These are phyloP conservation scores for Dioscorea alata DNA, from an alignment of 106 monocot genomes.

Conservation along the genomic window DNA sequence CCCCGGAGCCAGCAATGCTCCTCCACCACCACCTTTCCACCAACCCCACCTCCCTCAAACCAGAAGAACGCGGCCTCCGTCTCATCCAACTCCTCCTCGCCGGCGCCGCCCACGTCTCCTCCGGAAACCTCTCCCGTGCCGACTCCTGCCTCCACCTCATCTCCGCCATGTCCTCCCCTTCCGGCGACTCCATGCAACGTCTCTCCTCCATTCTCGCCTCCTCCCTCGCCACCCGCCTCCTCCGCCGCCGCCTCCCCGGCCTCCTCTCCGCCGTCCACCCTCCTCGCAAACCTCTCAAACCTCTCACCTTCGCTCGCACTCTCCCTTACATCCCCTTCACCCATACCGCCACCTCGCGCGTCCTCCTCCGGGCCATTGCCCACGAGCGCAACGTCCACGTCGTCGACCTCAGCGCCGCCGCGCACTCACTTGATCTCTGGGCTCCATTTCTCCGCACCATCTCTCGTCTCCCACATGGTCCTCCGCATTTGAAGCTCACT, in stretches of 20 bases:
- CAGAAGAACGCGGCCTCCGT: slow-evolving; percentile 7
- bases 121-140: background rate
- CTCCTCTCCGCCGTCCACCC: slow-evolving; percentile 4
- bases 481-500: slow-evolving; percentile 1
- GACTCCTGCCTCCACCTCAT: slow-evolving; percentile 14
- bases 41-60: background rate
- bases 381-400: slow-evolving; percentile 7
- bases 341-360: background rate
- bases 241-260: slow-evolving; percentile 1
- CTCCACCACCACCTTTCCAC: background rate
- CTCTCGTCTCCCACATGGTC: slow-evolving; percentile 1
- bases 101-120: background rate
- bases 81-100: slow-evolving; percentile 14
- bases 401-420: background rate
- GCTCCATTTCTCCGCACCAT: background rate
- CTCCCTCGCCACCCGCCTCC: slow-evolving; percentile 11
- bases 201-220: slow-evolving; percentile 11
- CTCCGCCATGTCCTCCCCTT: slow-evolving; percentile 4
- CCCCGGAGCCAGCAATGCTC: too few relatives aligned
- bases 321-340: slow-evolving; percentile 12
- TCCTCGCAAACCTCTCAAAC: background rate
- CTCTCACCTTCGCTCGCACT: slow-evolving; percentile 5
- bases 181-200: slow-evolving; percentile 17
- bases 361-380: background rate
- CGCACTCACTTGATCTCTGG: background rate